Evolutionary conservation across 179 eudicot species (phyloP), one percentile per base, ranked within the genome.

Genomic region (Patellifolia procumbens): DNA sequence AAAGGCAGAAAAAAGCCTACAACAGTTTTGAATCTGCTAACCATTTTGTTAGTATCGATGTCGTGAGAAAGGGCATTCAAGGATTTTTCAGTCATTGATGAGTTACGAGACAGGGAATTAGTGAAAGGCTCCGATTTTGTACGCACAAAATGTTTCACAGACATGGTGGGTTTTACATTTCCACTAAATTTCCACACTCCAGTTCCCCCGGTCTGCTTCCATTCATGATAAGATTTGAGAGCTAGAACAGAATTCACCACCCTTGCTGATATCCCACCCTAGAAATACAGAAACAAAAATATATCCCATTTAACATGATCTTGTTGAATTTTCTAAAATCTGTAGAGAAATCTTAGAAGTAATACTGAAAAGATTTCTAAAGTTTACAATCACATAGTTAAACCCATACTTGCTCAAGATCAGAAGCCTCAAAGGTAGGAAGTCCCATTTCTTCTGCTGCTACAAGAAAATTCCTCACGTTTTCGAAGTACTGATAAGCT

Each of bases 341-440:
- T n/a, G n/a, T n/a, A n/a, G n/a, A 39, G 6, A 3, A 39, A 39
- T 39, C 7, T 39, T 39, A 35, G 20, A 2, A 43, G 53, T 22
- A 46, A 2, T 31, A 58, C 45, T 6, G 5, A 69, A 52, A 32
- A 29, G 5, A 26, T 26, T n/a, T n/a, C n/a, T 42, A 35, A 17
- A 37, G 45, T 64, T 2, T 20, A 72, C 37, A 26, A 9, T 26
- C 53, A 32, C 35, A 56, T 39, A n/a, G 45, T 20, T 48, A 42
- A 62, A 76, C 51, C 60, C 89, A 37, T 85, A 90, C 96, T 79
- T 92, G 94, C 76, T 90, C 99, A 37, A 95, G 88, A 89, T 95
- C 99, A 79, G 99, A 95, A 45, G 93, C 97, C 84, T 95, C 97
- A 83, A 94, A 92, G 52, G 93, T 87, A 65, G 98, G 98, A 68